A percentile compares a stretch with the other conserved stretches of the same genome.
Evolutionary conservation across 192 early-diverging fungal species (phyloP).

Genomic region (Entophlyctis luteolus): DNA sequence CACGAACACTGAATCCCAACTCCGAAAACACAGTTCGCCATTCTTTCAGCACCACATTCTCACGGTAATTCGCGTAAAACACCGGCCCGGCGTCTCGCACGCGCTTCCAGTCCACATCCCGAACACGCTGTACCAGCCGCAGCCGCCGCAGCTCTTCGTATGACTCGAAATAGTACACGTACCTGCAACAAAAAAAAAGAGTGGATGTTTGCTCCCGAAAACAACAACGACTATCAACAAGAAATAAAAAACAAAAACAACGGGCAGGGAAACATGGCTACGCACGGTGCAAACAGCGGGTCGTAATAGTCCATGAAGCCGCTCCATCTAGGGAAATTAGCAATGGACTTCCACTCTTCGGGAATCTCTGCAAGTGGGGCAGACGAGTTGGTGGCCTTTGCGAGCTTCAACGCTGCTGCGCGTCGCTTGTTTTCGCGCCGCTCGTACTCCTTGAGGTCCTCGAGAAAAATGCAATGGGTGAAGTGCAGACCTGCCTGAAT

Average conservation of each 20-base stretch:
- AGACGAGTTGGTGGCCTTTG: too few relatives aligned
- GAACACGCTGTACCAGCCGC: neutral
- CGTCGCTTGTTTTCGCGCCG: too few relatives aligned
- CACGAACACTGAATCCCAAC: too few relatives aligned
- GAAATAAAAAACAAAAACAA: too few relatives aligned
- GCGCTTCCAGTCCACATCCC: conserved; percentile 7
- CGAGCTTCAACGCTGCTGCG: too few relatives aligned
- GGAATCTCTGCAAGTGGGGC: too few relatives aligned
- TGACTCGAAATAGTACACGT: conserved; percentile 12
- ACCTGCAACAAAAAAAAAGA: too few relatives aligned
- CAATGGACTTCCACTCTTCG: neutral
- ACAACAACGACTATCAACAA: too few relatives aligned
- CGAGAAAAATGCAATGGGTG: conserved; percentile 18
- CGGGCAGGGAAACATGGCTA: too few relatives aligned
- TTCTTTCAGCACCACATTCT: neutral
- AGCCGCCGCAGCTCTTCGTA: neutral
- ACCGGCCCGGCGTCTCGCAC: neutral
- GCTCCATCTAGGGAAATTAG: neutral
- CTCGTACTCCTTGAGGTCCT: conserved; percentile 2
- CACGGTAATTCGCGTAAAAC: conserved; percentile 10
- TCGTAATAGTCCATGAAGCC: conserved; percentile 21
- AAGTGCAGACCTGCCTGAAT: neutral
- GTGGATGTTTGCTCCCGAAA: too few relatives aligned
- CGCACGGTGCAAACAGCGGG: conserved; percentile 17
- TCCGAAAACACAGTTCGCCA: conserved; percentile 5